Conservation (phyloP, 441 rosid genomes). For the Pelargonium citronellum region DNA sequence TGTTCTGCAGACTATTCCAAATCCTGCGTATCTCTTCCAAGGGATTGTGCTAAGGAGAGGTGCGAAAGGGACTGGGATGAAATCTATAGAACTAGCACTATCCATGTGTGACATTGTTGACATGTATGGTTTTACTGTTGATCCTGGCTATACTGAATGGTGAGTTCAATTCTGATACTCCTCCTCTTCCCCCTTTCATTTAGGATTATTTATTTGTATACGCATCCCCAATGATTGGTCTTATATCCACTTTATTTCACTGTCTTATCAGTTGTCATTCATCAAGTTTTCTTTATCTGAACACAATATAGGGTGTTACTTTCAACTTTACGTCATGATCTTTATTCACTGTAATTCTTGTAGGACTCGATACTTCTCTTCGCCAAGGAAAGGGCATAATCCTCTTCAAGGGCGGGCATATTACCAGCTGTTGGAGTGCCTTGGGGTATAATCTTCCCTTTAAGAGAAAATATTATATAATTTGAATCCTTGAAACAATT, state of each 20-base stretch:
- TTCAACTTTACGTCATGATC: background rate
- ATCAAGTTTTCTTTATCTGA: background rate
- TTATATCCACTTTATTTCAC: background rate
- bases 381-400: conserved; percentile 92
- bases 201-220: too few relatives aligned
- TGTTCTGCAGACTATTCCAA: conserved; percentile 62
- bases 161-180: conserved; percentile 23
- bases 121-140: conserved; percentile 96
- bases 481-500: background rate
- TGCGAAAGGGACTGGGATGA: conserved; percentile 99
- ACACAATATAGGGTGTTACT: background rate
- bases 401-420: conserved; percentile 98
- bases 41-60: conserved; percentile 95
- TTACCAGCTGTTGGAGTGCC: conserved; percentile 93
- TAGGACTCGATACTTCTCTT: conserved; percentile 93
- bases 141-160: conserved; percentile 99
- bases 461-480: background rate
- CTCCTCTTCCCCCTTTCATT: background rate
- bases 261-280: background rate
- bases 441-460: conserved; percentile 56
- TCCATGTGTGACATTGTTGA: conserved; percentile 94
- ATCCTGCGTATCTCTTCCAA: conserved; percentile 98
- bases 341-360: conserved; percentile 15
- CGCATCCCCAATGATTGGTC: background rate
- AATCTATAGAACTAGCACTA: conserved; percentile 88